Evolutionary conservation across 2,329 filamentous ascomycete species (phyloP).

Genomic region (Apiospora pterosperma): DNA sequence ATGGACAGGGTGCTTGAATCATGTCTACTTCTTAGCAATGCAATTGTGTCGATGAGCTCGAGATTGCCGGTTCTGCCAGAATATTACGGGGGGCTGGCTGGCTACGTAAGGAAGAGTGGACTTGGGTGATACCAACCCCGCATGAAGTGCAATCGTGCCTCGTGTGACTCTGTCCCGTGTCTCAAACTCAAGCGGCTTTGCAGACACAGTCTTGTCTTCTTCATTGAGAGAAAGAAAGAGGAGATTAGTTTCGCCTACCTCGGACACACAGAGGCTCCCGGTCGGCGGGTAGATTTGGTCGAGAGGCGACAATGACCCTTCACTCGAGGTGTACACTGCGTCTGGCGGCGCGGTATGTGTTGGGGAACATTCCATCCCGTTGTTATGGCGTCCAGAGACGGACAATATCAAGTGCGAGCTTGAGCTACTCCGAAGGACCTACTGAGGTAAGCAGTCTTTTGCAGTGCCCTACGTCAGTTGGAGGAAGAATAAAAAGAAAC

Average conservation of each 20-base stretch:
- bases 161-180: too few relatives aligned
- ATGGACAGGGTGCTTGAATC: not conserved
- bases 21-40: too few relatives aligned
- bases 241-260: too few relatives aligned
- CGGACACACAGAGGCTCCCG: not conserved
- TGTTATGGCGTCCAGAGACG: slow-evolving; percentile 10
- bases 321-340: not conserved
- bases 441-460: slow-evolving; percentile 22
- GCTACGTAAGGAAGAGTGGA: too few relatives aligned
- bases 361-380: not conserved
- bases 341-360: not conserved
- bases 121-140: too few relatives aligned
- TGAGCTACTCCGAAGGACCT: slow-evolving; percentile 30
- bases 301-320: not conserved
- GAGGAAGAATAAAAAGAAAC: too few relatives aligned
- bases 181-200: too few relatives aligned
- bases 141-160: too few relatives aligned
- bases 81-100: too few relatives aligned
- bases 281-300: not conserved
- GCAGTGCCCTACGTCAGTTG: too few relatives aligned
- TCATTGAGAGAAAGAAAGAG: not conserved
- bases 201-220: not conserved
- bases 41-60: not conserved
- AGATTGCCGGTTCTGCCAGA: not conserved
- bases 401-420: slow-evolving; percentile 21